Evolutionary conservation across 306 rosid species (phyloP).

Genomic region (Sicyos edulis): DNA sequence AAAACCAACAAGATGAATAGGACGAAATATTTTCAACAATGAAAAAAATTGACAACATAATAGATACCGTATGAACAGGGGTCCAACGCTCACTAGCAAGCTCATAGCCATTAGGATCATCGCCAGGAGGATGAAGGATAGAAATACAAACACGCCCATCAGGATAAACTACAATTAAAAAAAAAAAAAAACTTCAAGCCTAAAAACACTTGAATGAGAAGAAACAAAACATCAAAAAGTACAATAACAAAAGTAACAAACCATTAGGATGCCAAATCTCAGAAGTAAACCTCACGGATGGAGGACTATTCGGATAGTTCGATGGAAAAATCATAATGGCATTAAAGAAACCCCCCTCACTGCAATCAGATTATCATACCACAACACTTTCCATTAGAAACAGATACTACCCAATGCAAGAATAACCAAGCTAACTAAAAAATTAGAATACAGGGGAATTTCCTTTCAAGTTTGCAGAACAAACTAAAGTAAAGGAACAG

Average conservation of each 20-base stretch:
- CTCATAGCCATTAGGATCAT: constrained; percentile 96
- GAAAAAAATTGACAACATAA: not conserved
- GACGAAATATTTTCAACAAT: not conserved
- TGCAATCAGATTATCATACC: constrained; percentile 30
- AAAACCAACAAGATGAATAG: not conserved
- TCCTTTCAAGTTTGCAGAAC: not conserved
- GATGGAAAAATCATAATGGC: constrained; percentile 92
- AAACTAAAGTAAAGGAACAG: not conserved
- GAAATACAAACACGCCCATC: constrained; percentile 99
- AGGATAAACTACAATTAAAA: constrained; percentile 58
- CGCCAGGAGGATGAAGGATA: constrained; percentile 98
- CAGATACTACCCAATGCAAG: not conserved
- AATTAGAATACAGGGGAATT: not conserved
- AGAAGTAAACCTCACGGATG: constrained; percentile 76
- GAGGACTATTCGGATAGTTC: constrained; percentile 95
- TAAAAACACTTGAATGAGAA: constrained; percentile 18
- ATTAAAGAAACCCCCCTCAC: constrained; percentile 96
- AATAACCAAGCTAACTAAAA: not conserved
- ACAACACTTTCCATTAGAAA: not conserved
- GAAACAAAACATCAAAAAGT: constrained; percentile 4
- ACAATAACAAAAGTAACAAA: constrained; percentile 27
- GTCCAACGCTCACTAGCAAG: constrained; percentile 99
- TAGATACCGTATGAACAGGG: constrained; percentile 84
- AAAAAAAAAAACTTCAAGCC: not conserved
- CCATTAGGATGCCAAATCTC: constrained; percentile 98